phyloP scores from a whole-genome alignment of 2,329 filamentous ascomycete species.

The Lasiodiplodia sp. region DNA sequence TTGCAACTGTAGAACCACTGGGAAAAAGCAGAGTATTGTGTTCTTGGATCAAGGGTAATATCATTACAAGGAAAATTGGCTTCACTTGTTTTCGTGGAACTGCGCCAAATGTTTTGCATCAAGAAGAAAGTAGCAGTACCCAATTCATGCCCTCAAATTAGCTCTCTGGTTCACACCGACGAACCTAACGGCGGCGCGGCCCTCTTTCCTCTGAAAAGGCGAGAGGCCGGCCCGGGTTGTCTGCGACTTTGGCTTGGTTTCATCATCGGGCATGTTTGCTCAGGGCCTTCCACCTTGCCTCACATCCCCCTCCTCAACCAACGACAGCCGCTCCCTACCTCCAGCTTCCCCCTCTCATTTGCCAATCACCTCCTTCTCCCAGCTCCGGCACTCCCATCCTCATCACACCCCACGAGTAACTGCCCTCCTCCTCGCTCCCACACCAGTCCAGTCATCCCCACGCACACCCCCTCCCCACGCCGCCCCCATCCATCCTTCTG shows the following conservation, averaged over 20 bases:
- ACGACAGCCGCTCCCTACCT: background rate
- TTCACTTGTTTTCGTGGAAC: background rate
- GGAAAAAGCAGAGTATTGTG: background rate
- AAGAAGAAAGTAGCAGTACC: background rate
- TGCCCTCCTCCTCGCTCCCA: background rate
- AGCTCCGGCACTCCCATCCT: background rate
- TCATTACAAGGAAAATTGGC: background rate
- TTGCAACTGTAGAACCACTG: background rate
- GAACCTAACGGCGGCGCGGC: slow-evolving; percentile 2
- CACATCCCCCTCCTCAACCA: background rate
- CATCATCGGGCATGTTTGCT: slow-evolving; percentile 25
- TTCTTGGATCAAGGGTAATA: background rate
- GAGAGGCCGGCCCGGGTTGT: slow-evolving; percentile 21
- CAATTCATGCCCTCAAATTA: slow-evolving; percentile 28
- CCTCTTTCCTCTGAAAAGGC: background rate
- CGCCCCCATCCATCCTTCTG: background rate
- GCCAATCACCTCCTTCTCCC: background rate
- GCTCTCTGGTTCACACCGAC: slow-evolving; percentile 31
- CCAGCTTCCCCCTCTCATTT: background rate
- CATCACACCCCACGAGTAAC: background rate
- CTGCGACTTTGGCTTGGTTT: slow-evolving; percentile 30
- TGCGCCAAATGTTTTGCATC: background rate
- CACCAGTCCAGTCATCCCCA: background rate
- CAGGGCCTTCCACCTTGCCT: background rate
- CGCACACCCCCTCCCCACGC: background rate